These are phyloP conservation scores for Periconia macrospinosa DNA, from an alignment of 2,329 filamentous ascomycete genomes.

Conservation along the genomic window DNA sequence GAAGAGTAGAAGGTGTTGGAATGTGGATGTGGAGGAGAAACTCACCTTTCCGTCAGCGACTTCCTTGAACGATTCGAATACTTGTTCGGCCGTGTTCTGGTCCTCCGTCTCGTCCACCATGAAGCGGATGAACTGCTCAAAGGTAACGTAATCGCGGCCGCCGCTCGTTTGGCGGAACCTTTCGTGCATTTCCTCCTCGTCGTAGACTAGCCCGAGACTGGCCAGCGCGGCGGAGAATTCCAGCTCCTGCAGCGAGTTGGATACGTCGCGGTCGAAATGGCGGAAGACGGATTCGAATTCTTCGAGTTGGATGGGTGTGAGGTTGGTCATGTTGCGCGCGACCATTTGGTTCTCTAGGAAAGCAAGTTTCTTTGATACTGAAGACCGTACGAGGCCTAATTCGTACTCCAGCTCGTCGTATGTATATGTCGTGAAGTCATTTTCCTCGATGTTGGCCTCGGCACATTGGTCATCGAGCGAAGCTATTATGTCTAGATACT, in stretches of 20 bases:
- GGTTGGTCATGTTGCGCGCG: slow-evolving; percentile 95
- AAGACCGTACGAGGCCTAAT: slow-evolving; percentile 84
- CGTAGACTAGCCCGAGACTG: slow-evolving; percentile 93
- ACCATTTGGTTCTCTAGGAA: slow-evolving; percentile 99
- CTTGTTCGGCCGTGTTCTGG: slow-evolving; percentile 97
- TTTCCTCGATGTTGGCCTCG: slow-evolving; percentile 98
- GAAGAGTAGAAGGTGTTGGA: not conserved
- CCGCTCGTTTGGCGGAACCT: slow-evolving; percentile 88
- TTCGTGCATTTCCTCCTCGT: slow-evolving; percentile 97
- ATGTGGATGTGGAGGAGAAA: not conserved
- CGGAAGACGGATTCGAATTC: slow-evolving; percentile 98
- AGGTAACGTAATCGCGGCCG: slow-evolving; percentile 79
- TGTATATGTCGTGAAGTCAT: slow-evolving; percentile 99
- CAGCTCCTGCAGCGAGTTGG: slow-evolving; percentile 86
- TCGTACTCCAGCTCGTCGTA: slow-evolving; percentile 97
- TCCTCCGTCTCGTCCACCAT: slow-evolving; percentile 99
- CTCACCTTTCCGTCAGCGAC: slow-evolving; percentile 90
- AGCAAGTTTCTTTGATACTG: slow-evolving; percentile 91
- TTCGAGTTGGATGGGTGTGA: slow-evolving; percentile 96
- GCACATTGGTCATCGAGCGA: slow-evolving; percentile 84
- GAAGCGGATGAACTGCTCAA: slow-evolving; percentile 98
- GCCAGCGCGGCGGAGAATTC: slow-evolving; percentile 96
- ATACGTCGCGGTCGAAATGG: slow-evolving; percentile 93
- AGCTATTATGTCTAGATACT: slow-evolving; percentile 85
- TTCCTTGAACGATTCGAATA: slow-evolving; percentile 96